Evolutionary conservation across 306 rosid species (phyloP).

Genomic region (Acmispon strigosus): DNA sequence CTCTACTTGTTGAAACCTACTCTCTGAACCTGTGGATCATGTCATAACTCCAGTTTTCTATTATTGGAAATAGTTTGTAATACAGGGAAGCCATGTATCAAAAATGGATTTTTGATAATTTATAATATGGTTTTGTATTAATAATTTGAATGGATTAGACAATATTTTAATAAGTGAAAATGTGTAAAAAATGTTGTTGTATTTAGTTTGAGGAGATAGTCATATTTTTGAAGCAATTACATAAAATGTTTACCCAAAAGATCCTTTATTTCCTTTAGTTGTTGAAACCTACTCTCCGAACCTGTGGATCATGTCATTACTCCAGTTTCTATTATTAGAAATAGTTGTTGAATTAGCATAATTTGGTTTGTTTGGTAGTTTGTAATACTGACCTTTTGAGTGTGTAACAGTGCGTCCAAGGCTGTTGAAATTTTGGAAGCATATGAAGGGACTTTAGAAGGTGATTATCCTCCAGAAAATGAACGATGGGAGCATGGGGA

Average conservation of each 20-base stretch:
- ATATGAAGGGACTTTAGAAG: slow-evolving; percentile 96
- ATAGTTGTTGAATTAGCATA: background rate
- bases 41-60: background rate
- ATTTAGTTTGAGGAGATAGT: background rate
- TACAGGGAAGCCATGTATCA: background rate
- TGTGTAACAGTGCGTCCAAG: slow-evolving; percentile 56
- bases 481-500: slow-evolving; percentile 99
- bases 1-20: background rate
- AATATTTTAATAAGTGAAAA: background rate
- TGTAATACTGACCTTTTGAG: slow-evolving; percentile 15
- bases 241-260: background rate
- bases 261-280: background rate
- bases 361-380: background rate
- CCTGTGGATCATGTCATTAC: background rate
- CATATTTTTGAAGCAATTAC: background rate
- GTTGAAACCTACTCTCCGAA: background rate
- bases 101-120: background rate
- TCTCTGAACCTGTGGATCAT: slow-evolving; percentile 1
- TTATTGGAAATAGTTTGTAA: background rate
- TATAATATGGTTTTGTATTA: background rate
- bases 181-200: background rate
- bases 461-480: slow-evolving; percentile 90
- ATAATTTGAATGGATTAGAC: background rate
- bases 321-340: background rate
- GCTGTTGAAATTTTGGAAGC: slow-evolving; percentile 99